Percentiles rank a stretch among this genome's conserved stretches.
Evolutionary conservation across 805 yeast genomes (phyloP).

Genomic region (Danielia reshetovae): DNA sequence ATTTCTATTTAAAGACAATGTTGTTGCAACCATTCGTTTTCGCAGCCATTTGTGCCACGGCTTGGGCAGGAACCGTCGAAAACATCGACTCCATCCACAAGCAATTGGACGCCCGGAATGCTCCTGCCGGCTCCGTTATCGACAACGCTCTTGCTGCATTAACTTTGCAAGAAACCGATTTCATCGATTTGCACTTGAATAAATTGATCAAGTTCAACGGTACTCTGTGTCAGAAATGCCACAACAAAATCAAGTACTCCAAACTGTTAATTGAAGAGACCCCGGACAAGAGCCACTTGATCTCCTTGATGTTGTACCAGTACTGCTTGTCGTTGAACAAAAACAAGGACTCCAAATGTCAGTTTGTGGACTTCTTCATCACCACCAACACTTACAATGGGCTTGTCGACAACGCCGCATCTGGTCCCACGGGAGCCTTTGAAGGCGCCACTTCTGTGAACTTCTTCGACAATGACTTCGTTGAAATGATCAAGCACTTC

Average conservation of each 20-base stretch:
- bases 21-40: constrained; percentile 2
- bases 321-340: constrained; percentile 30
- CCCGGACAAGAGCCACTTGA: constrained; percentile 33
- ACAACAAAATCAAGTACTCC: constrained; percentile 31
- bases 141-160: constrained; percentile 25
- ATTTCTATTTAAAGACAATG: too few relatives aligned
- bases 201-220: constrained; percentile 29
- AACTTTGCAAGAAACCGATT: constrained; percentile 24
- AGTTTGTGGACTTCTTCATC: constrained; percentile 34
- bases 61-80: constrained; percentile 20
- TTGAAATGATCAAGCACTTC: constrained; percentile 33
- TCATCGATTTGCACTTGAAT: constrained; percentile 23
- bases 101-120: constrained; percentile 16
- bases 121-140: constrained; percentile 13
- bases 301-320: constrained; percentile 33
- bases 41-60: constrained; percentile 10
- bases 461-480: constrained; percentile 37
- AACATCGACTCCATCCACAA: constrained; percentile 23
- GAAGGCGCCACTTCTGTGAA: constrained; percentile 24
- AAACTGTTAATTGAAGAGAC: constrained; percentile 21
- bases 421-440: constrained; percentile 17
- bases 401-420: constrained; percentile 14
- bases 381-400: constrained; percentile 27
- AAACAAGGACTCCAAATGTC: constrained; percentile 28
- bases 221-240: constrained; percentile 33